Conservation (phyloP, 192 early-diverging fungal genomes). For the Backusella luteola region DNA sequence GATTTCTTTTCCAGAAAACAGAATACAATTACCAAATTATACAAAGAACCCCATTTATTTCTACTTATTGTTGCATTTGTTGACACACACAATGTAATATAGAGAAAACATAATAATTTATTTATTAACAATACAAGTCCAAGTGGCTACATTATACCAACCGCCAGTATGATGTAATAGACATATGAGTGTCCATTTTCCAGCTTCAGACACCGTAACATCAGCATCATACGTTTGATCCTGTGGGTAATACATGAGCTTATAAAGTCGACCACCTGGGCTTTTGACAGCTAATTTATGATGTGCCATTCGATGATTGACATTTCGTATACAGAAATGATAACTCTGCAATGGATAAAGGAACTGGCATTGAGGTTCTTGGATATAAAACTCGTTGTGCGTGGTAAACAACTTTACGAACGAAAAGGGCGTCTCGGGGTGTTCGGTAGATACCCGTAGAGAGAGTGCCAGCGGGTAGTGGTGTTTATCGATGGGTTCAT, state of each 20-base stretch:
- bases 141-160: slow-evolving; percentile 34
- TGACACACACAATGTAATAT: no score
- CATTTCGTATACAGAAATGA: slow-evolving; percentile 37
- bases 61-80: no score
- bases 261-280: slow-evolving; percentile 28
- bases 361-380: slow-evolving; percentile 44
- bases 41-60: background rate
- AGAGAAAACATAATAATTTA: background rate
- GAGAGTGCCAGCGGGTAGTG: slow-evolving; percentile 40
- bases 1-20: no score
- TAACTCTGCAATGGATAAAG: slow-evolving; percentile 48
- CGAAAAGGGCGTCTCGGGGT: slow-evolving; percentile 27
- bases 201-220: slow-evolving; percentile 26
- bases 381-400: slow-evolving; percentile 47
- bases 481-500: slow-evolving; percentile 1
- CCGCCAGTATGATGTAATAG: slow-evolving; percentile 23
- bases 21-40: background rate
- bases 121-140: slow-evolving; percentile 25
- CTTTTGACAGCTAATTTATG: slow-evolving; percentile 39
- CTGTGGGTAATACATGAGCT: slow-evolving; percentile 29
- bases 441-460: slow-evolving; percentile 1
- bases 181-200: slow-evolving; percentile 36
- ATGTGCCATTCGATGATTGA: slow-evolving; percentile 11
- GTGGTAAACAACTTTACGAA: slow-evolving; percentile 43
- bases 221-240: slow-evolving; percentile 25